Conservation (phyloP, 2,329 filamentous ascomycete genomes). For the Lasiodiplodia sp. region DNA sequence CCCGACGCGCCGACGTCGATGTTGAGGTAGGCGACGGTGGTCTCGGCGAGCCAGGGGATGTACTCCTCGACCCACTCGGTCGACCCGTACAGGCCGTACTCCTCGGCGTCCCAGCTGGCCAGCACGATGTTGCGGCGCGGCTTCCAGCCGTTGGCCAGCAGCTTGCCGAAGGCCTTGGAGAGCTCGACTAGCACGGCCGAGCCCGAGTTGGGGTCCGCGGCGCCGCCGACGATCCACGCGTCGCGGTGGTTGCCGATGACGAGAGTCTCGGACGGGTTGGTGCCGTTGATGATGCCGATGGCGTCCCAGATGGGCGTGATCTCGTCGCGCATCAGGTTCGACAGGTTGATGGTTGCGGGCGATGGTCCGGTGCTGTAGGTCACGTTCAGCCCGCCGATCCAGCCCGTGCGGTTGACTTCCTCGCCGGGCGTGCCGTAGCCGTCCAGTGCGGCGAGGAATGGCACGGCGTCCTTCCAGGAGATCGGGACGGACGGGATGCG, state of each 20-base stretch:
- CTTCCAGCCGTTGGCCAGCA: constrained; percentile 59
- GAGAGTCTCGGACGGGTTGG: constrained; percentile 63
- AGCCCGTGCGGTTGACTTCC: constrained; percentile 49
- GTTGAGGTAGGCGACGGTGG: constrained; percentile 59
- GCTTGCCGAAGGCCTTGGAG: constrained; percentile 57
- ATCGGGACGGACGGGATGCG: constrained; percentile 87
- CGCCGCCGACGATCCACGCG: constrained; percentile 62
- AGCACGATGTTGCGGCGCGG: constrained; percentile 59
- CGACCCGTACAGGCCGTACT: constrained; percentile 48
- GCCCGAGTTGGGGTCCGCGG: constrained; percentile 61
- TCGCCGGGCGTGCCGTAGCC: constrained; percentile 72
- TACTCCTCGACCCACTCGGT: constrained; percentile 61
- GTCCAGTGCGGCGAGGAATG: constrained; percentile 81
- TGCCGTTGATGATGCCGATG: constrained; percentile 72
- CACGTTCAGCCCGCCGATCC: constrained; percentile 46
- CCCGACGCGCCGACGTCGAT: constrained; percentile 59
- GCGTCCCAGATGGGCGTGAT: constrained; percentile 83
- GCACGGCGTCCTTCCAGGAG: constrained; percentile 81
- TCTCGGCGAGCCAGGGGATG: constrained; percentile 54
- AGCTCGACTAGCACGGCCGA: constrained; percentile 59
- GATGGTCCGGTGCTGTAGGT: constrained; percentile 54
- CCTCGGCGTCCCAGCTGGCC: constrained; percentile 53
- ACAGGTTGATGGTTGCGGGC: constrained; percentile 54
- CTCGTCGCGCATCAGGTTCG: constrained; percentile 80
- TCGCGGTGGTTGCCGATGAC: constrained; percentile 62